Base-by-base conservation (phyloP, 352 stramenopile species). In the Globisporangium megalacanthum region DNA sequence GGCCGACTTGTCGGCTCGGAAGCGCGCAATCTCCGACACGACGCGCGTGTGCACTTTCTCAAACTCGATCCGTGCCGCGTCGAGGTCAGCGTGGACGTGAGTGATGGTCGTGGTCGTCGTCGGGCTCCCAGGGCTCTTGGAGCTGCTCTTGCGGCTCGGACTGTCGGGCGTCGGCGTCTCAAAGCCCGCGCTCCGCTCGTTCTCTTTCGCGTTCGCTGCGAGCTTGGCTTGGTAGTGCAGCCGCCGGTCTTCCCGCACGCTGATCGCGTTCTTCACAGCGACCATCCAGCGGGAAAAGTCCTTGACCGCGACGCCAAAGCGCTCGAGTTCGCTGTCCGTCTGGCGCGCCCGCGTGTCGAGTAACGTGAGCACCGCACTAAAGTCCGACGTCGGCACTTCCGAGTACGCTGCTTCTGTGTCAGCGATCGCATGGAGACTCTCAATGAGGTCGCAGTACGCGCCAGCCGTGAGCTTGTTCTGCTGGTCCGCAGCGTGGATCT, bases 371-470 rank as follows among this genome's bases (percentile, higher is more conserved):
- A 89, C 52, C 2, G 83, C 80, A 13, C 61, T 73, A 61, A 88
- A 91, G 57, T 89, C 83, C 17, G 66, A 73, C 35, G 76, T 79
- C 20, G 75, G 75, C 60, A 79, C 78, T 61, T 86, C 83, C 37
- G 64, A 68, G 60, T 83, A 82, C 51, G 76, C 69, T 33, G 88
- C 75, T 52, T 94, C 83, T 9, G 75, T 74, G 52, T 92, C 79
- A 1, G 81, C 80, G 50, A 89, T 69, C 54, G 68, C 70, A 60
- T 76, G 77, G 42, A 90, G 73, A 36, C 66, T 77, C 67, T 94
- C 83, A 51, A 92, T 92, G 45, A 94, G 75, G 54, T 89, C 81
- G 60, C 83, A 91, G 77, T 94, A 88, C 6, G 81, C 75, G n/a
- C 77, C 76, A 11, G 83, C 74, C 25, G 83, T 69, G 33, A 88